Base-by-base conservation (phyloP, 192 early-diverging fungal species). In the Podila epigama region DNA sequence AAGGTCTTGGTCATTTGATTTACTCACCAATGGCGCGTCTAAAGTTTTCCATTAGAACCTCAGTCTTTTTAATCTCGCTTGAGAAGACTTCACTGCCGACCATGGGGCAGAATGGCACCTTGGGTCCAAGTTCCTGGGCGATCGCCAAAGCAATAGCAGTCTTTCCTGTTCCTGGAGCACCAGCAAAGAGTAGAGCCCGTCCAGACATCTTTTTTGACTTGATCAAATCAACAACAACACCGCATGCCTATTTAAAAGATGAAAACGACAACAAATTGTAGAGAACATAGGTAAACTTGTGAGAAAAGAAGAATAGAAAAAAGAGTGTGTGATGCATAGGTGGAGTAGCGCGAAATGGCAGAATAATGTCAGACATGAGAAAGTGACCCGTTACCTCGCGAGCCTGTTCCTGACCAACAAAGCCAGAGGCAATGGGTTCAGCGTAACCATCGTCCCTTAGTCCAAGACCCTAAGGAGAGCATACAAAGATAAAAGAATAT, bases 11-110 rank as follows among this genome's bases (percentile, higher is more conserved):
- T 8, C 31, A 13, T 16, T 18, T 28, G 22, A 10, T 18, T 60
- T 4, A 29, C 50, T 51, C 66, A 91, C 92, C 92, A 78, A 99
- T 99, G 35, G 98, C 94, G 56, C 97, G 85, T 48, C 98, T 88
- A 83, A 99, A 98, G 88, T 95, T 97, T 67, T 98, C 96, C 98
- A 99, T 99, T 32, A 99, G 85, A n/a, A 99, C 96, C 77, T 98
- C 98, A 0, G 98, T 98, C 85, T 99, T 99, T 79, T 99, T 99
- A 55, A 99, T 94, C 80, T 99, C 98, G 44, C 91, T 89, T 33
- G 96, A 97, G 81, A 93, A 99, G 18, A 98, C 98, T 79, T 99
- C 96, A 81, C 92, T 94, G 41, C 98, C 98, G 11, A 98, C 96
- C 94, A 98, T 98, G 40, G 96, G 98, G 66, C 96, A 96, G 81